These are phyloP conservation scores for Dictyostelium citrinum DNA, from an alignment of 78 protist genomes.

Conservation along the genomic window DNA sequence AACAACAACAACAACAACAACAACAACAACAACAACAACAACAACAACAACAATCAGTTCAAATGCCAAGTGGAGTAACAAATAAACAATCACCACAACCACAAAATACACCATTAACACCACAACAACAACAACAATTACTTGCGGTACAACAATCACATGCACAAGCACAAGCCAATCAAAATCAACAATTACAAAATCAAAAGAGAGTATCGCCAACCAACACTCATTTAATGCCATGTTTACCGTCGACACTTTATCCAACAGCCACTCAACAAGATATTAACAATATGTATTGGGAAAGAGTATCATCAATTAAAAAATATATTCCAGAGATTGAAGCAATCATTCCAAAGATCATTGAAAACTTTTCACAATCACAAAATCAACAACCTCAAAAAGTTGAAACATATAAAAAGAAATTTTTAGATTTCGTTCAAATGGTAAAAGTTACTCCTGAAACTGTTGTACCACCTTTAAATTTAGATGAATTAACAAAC, in stretches of 20 bases:
- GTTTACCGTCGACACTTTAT: neutral
- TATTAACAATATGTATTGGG: conserved; percentile 6
- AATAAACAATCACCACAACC: neutral
- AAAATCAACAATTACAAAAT: neutral
- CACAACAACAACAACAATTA: conserved; percentile 23
- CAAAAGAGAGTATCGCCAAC: neutral
- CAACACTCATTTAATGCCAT: neutral
- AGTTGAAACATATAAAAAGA: conserved; percentile 1
- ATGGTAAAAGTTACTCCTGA: conserved; percentile 14
- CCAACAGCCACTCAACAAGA: conserved; percentile 11
- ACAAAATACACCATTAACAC: conserved; percentile 8
- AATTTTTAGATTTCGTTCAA: neutral
- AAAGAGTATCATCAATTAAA: neutral
- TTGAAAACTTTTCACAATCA: neutral
- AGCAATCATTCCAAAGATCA: neutral
- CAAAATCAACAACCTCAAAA: conserved; percentile 6
- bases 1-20: neutral
- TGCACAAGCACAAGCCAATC: conserved; percentile 1
- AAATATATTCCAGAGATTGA: conserved; percentile 4
- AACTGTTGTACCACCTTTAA: neutral
- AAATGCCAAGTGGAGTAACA: neutral
- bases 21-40: neutral
- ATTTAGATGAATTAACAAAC: neutral
- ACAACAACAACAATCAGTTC: neutral
- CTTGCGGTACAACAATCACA: neutral